These are phyloP conservation scores for Cardamine occulta DNA, from an alignment of 345 rosid genomes.

Conservation along the genomic window DNA sequence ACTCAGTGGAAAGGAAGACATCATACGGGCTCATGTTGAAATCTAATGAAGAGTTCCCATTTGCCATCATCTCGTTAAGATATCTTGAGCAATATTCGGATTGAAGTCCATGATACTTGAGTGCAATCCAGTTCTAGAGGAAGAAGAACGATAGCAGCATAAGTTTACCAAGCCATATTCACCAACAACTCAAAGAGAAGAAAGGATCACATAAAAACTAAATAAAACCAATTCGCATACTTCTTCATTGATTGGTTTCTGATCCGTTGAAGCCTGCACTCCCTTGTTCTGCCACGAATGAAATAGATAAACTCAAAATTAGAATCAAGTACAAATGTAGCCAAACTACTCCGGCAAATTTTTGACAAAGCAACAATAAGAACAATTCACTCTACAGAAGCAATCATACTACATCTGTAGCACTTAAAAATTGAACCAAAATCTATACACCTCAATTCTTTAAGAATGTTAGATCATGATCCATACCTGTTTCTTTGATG, in stretches of 20 bases:
- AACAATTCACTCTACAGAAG: background rate
- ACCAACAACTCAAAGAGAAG: conserved; percentile 12
- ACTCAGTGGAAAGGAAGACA: conserved; percentile 23
- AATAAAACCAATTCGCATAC: conserved; percentile 45
- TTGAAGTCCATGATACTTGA: conserved; percentile 75
- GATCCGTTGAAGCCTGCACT: conserved; percentile 48
- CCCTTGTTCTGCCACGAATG: conserved; percentile 54
- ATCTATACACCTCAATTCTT: conserved; percentile 18
- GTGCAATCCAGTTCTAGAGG: conserved; percentile 69
- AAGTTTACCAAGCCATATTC: conserved; percentile 25
- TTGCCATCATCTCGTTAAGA: conserved; percentile 61
- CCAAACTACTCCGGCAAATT: conserved; percentile 5
- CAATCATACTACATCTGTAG: background rate
- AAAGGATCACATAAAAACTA: conserved; percentile 14
- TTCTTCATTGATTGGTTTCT: conserved; percentile 56
- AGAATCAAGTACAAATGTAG: conserved; percentile 6
- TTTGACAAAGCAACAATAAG: conserved; percentile 5
- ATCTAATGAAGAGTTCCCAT: conserved; percentile 55
- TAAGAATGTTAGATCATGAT: conserved; percentile 4
- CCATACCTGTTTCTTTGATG: conserved; percentile 68
- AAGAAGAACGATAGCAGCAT: conserved; percentile 25
- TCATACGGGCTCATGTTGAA: conserved; percentile 77
- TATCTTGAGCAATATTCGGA: conserved; percentile 66
- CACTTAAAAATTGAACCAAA: background rate
- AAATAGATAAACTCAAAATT: conserved; percentile 11